phyloP scores from a whole-genome alignment of 2,329 filamentous ascomycete species.

The Mycocentrospora acerina region DNA sequence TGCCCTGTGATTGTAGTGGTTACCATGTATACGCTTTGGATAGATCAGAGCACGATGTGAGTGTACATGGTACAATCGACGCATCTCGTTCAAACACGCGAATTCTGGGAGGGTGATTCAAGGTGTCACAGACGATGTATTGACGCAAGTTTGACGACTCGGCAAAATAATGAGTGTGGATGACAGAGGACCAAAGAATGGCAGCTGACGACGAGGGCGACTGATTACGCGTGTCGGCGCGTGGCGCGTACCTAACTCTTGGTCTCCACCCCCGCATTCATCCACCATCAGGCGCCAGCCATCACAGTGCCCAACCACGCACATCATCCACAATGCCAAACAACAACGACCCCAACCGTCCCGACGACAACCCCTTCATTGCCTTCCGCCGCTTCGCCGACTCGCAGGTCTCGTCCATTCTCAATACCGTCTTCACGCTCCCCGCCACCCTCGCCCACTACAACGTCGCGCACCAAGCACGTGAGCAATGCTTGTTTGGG shows the following conservation, averaged over 20 bases:
- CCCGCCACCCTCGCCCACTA: constrained; percentile 34
- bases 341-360: constrained; percentile 16
- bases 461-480: constrained; percentile 31
- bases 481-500: constrained; percentile 36
- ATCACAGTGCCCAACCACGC: constrained; percentile 7
- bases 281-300: constrained; percentile 8
- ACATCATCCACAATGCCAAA: constrained; percentile 24
- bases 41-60: no score
- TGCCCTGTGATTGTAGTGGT: no score
- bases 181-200: neutral
- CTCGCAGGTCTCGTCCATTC: constrained; percentile 56
- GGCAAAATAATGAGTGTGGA: no score
- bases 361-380: constrained; percentile 57
- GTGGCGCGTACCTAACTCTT: constrained; percentile 11
- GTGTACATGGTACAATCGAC: no score
- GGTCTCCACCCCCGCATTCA: constrained; percentile 6
- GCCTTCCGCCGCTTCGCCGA: constrained; percentile 63
- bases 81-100: no score
- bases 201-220: neutral
- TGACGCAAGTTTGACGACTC: no score
- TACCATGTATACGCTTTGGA: no score
- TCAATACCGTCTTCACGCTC: constrained; percentile 54
- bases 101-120: no score
- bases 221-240: constrained; percentile 1
- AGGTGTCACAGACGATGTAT: no score